A percentile compares a stretch with the other conserved stretches of the same genome.
phyloP scores from a whole-genome alignment of 148 eudicot genomes.

The Rheum nobile region DNA sequence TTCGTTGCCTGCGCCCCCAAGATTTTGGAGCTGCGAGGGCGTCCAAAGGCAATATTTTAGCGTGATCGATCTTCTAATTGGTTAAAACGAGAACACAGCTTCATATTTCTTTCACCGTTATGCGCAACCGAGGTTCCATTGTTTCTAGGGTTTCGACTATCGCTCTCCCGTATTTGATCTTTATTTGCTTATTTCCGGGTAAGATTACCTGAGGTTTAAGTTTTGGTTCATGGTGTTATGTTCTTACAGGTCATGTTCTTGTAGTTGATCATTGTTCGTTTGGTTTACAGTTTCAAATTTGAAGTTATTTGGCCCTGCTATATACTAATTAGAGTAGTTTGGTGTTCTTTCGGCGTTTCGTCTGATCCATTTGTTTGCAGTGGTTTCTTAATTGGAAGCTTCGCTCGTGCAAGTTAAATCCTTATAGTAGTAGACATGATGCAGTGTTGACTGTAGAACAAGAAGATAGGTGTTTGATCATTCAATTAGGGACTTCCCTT shows the following conservation, averaged over 20 bases:
- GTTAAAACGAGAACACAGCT: not conserved
- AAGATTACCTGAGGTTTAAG: not conserved
- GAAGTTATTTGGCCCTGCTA: too few relatives aligned
- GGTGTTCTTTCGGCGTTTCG: too few relatives aligned
- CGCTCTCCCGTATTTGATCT: not conserved
- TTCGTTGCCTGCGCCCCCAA: not conserved
- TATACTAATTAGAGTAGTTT: too few relatives aligned
- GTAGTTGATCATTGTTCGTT: not conserved
- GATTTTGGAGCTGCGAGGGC: not conserved
- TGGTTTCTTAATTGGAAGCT: too few relatives aligned
- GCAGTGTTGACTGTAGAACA: not conserved
- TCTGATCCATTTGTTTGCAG: too few relatives aligned
- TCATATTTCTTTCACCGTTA: not conserved
- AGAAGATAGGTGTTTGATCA: not conserved
- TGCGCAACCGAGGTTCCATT: conserved; percentile 1
- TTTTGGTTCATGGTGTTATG: not conserved
- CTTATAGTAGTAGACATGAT: not conserved
- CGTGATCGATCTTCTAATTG: not conserved
- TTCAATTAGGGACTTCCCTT: not conserved
- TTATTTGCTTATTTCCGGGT: conserved; percentile 6
- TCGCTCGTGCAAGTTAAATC: too few relatives aligned
- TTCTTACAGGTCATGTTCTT: not conserved
- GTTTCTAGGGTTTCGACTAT: not conserved
- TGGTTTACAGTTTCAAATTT: too few relatives aligned
- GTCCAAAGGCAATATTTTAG: not conserved